Conservation (phyloP, 768 basidiomycete species). For the Lentinula aciculospora region DNA sequence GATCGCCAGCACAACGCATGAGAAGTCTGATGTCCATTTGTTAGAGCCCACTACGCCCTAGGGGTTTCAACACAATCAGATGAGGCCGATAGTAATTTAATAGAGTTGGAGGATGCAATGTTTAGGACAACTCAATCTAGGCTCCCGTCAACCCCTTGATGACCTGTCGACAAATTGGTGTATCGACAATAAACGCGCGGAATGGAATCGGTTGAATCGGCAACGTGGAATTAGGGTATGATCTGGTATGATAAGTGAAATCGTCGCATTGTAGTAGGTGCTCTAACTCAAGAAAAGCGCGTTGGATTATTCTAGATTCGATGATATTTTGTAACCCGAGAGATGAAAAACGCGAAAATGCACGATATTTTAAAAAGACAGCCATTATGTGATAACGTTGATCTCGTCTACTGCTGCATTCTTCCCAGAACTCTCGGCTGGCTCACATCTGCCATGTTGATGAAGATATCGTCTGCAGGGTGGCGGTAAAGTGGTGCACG, state of each 20-base stretch:
- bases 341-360: too few relatives aligned
- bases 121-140: too few relatives aligned
- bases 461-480: constrained; percentile 94
- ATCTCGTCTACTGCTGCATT: constrained; percentile 23
- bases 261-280: background rate
- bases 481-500: constrained; percentile 91
- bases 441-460: constrained; percentile 83
- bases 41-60: too few relatives aligned
- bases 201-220: too few relatives aligned
- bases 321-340: background rate
- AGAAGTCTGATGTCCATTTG: too few relatives aligned
- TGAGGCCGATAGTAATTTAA: too few relatives aligned
- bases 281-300: background rate
- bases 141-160: too few relatives aligned
- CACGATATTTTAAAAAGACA: background rate
- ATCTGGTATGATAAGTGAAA: background rate
- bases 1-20: too few relatives aligned
- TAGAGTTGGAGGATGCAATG: too few relatives aligned
- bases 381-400: background rate
- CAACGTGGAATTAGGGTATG: background rate
- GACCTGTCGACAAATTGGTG: too few relatives aligned
- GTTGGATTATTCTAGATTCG: background rate
- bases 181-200: too few relatives aligned
- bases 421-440: constrained; percentile 75
- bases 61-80: too few relatives aligned